Percentiles rank a stretch among this genome's conserved stretches.
Evolutionary conservation across 148 eudicot genomes (phyloP).

Genomic region (Agrostemma githago): DNA sequence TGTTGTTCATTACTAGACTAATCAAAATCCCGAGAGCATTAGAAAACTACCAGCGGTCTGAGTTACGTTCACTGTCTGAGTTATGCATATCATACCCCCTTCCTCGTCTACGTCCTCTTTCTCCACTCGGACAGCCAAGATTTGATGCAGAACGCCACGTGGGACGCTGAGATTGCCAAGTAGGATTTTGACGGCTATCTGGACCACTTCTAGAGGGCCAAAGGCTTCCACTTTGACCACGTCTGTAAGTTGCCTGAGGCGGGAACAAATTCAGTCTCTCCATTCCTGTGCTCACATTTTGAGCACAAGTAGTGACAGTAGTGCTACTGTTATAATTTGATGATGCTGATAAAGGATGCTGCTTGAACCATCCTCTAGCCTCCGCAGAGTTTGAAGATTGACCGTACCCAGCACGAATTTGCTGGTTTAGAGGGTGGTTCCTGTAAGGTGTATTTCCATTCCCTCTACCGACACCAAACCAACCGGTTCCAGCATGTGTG

Average conservation of each 20-base stretch:
- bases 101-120: conserved; percentile 22
- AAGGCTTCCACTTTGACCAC: background rate
- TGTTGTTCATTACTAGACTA: background rate
- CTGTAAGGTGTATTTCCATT: background rate
- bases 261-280: background rate
- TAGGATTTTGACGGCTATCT: background rate
- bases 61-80: background rate
- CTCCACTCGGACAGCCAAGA: background rate
- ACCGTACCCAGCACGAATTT: background rate
- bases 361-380: conserved; percentile 8
- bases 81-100: background rate
- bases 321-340: background rate
- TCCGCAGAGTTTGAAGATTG: background rate
- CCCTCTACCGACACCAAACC: conserved; percentile 17
- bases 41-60: conserved; percentile 12
- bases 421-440: background rate
- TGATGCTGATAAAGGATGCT: background rate
- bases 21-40: background rate
- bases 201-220: background rate
- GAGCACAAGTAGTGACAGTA: background rate
- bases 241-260: background rate
- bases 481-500: conserved; percentile 17
- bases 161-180: background rate
- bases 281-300: background rate
- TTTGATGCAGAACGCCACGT: conserved; percentile 19